Evolutionary conservation across 2,329 filamentous ascomycete genomes (phyloP), one percentile per base, ranked within the genome.

Genomic region (Fusarium sp.): DNA sequence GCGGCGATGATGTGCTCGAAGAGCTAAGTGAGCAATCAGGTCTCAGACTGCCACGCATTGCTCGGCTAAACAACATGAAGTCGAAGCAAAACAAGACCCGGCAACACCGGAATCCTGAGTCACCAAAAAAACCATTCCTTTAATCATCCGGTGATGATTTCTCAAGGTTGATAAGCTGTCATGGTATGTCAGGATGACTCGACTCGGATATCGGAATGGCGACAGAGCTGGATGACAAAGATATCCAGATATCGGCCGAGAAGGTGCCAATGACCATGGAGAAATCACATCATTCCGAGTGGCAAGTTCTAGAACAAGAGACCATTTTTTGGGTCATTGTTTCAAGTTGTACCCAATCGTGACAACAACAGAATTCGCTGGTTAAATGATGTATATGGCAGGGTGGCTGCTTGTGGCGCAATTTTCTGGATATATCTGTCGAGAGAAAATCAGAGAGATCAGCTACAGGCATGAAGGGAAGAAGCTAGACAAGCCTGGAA

Each of bases 1-100:
- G 42, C 34, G 56, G 42, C 34, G 58, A 72, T 72, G 70, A 67
- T 73, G 70, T 73, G 70, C 68, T 71, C 44, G 32, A 23, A 11
- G 14, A 46, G 20, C 51, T 36, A 54, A 59, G 53, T 72, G 69
- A 72, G 64, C 67, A 70, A 62, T 53, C 28, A 40, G 19, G 26
- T 19, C 51, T 61, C 10, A 47, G 48, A 34, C 38, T 42, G 28
- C n/a, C 46, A 61, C 32, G 48, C 58, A 62, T 70, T 50, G n/a
- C 49, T 39, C 38, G 32, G 19, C 12, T 46, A 21, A 20, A 20
- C 20, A n/a, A n/a, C 12, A 20, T 11, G 3, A 46, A 28, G 6
- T 10, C 4, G 15, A 53, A 46, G 45, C 44, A 54, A 46, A 19
- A 15, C 19, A 6, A 15, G 5, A 19, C 3, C 24, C 17, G 19